phyloP scores from a whole-genome alignment of 2,329 filamentous ascomycete species.

The Xylaria digitata region DNA sequence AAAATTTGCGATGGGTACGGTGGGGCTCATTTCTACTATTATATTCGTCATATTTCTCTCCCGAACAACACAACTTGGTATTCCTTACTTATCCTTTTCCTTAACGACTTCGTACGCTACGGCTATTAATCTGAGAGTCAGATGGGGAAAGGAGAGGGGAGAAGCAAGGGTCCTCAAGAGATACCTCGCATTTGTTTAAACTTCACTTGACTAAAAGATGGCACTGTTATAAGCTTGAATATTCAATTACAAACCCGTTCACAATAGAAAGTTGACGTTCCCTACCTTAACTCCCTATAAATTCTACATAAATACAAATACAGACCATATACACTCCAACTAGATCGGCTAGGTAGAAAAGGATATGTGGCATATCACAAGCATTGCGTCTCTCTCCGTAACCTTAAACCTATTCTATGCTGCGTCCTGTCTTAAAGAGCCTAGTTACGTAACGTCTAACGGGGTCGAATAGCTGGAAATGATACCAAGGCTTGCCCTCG shows the following conservation, averaged over 20 bases:
- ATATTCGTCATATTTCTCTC: not conserved
- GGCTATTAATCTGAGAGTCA: not conserved
- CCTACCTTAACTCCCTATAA: too few species aligned
- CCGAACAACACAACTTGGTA: too few species aligned
- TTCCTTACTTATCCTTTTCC: too few species aligned
- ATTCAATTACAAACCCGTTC: not conserved
- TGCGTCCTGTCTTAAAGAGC: too few species aligned
- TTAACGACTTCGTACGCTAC: too few species aligned
- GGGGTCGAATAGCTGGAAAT: too few species aligned
- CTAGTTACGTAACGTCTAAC: too few species aligned
- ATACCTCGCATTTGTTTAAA: not conserved
- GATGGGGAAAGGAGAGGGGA: not conserved
- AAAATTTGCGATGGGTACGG: slow-evolving; percentile 18
- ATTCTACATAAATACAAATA: not conserved
- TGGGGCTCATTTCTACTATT: slow-evolving; percentile 19
- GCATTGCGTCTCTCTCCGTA: too few species aligned
- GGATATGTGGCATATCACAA: too few species aligned
- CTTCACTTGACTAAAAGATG: not conserved
- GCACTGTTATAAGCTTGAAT: not conserved
- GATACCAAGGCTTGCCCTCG: too few species aligned
- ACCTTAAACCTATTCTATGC: too few species aligned
- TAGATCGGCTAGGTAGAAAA: too few species aligned
- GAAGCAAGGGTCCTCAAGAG: not conserved
- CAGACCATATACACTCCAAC: not conserved
- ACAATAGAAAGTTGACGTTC: not conserved